These are phyloP conservation scores for Biancaea sappan DNA, from an alignment of 306 rosid species.

Conservation along the genomic window DNA sequence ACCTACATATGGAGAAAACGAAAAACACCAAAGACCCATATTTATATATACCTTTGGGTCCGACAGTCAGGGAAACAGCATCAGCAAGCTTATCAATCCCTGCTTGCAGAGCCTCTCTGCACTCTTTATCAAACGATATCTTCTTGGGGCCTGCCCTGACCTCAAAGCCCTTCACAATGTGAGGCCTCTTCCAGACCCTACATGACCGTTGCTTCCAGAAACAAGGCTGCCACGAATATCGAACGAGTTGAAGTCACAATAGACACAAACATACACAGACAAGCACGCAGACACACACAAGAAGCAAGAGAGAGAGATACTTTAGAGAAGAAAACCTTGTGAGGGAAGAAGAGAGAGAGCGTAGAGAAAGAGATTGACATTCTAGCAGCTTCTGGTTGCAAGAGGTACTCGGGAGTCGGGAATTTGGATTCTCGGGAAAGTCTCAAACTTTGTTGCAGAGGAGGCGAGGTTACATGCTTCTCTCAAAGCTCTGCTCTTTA, in stretches of 20 bases:
- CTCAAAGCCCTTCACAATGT: constrained; percentile 28
- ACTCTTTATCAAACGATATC: constrained; percentile 70
- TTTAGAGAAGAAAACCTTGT: constrained; percentile 37
- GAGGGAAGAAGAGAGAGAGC: constrained; percentile 32
- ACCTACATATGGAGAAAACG: neutral
- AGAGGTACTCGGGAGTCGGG: neutral
- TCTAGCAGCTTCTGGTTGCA: neutral
- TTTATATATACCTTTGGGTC: constrained; percentile 72
- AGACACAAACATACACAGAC: neutral
- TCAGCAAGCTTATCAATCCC: constrained; percentile 96
- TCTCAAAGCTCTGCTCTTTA: too few species aligned
- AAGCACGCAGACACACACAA: neutral
- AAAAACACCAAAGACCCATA: neutral
- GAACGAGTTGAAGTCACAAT: constrained; percentile 7
- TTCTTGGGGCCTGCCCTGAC: constrained; percentile 76
- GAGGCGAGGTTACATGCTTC: neutral
- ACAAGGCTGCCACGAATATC: constrained; percentile 44
- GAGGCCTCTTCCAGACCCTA: constrained; percentile 45
- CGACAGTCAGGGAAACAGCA: constrained; percentile 93
- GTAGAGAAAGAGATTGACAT: constrained; percentile 38
- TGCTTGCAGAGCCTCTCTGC: constrained; percentile 62
- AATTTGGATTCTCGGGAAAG: neutral
- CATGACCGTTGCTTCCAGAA: constrained; percentile 37
- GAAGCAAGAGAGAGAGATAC: constrained; percentile 26
- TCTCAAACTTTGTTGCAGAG: neutral